These are phyloP conservation scores for Mucor racemosus DNA, from an alignment of 371 early-diverging fungal genomes.

Conservation along the genomic window DNA sequence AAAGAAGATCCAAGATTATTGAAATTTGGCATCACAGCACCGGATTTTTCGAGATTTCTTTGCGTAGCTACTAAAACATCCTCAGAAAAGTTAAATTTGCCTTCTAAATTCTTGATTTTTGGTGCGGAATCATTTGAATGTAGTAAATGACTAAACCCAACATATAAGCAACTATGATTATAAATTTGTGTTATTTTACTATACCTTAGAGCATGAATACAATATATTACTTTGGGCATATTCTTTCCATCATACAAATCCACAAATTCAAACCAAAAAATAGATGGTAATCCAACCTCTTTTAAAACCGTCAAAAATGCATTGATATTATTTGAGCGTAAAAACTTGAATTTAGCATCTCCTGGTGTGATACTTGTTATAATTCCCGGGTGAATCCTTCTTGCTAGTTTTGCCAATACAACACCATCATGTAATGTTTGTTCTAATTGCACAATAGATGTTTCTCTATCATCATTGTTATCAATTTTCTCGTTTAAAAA, in stretches of 20 bases:
- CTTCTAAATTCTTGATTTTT: conserved; percentile 89
- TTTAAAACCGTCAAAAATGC: conserved; percentile 85
- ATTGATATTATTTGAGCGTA: conserved; percentile 99
- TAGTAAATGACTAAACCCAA: conserved; percentile 83
- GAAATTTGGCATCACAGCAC: conserved; percentile 84
- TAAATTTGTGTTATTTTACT: too few relatives aligned
- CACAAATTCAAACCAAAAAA: conserved; percentile 98
- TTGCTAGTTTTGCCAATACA: conserved; percentile 91
- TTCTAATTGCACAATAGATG: conserved; percentile 78
- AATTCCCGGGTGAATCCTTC: conserved; percentile 80
- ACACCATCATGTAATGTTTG: conserved; percentile 96
- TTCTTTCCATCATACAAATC: conserved; percentile 99
- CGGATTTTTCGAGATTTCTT: conserved; percentile 80
- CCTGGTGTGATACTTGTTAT: conserved; percentile 77
- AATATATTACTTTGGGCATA: conserved; percentile 99
- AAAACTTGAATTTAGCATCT: conserved; percentile 87
- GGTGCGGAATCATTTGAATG: conserved; percentile 87
- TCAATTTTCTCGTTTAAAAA: conserved; percentile 86
- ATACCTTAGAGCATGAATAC: conserved; percentile 88
- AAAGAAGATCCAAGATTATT: conserved; percentile 76
- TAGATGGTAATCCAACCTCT: conserved; percentile 84
- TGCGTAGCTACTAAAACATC: conserved; percentile 87
- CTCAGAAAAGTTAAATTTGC: conserved; percentile 89
- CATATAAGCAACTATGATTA: too few relatives aligned
- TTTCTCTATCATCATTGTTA: conserved; percentile 27